A percentile compares a stretch with the other conserved stretches of the same genome.
Evolutionary conservation across 345 rosid species (phyloP).

Genomic region (Populus tremula): DNA sequence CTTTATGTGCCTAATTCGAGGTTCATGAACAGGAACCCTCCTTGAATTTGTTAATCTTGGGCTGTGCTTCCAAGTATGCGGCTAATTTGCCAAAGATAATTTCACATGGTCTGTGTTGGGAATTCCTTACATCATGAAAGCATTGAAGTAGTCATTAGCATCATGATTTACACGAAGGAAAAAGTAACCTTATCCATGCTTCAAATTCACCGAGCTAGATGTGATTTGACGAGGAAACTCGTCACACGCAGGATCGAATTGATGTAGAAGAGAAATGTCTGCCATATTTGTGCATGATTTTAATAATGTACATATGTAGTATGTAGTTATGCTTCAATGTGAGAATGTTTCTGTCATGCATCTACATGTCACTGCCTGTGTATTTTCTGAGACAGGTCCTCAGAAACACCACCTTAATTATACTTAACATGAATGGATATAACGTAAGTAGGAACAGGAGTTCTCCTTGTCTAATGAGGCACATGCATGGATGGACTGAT

Average conservation of each 20-base stretch:
- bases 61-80: slow-evolving; percentile 2
- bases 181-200: neutral
- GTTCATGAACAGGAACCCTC: slow-evolving; percentile 11
- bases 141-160: slow-evolving; percentile 17
- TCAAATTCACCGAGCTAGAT: neutral
- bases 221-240: slow-evolving; percentile 1
- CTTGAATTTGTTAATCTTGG: slow-evolving; percentile 6
- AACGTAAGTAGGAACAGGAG: neutral
- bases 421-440: neutral
- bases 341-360: too few relatives aligned
- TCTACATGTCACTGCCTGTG: neutral
- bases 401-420: neutral
- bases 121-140: slow-evolving; percentile 19
- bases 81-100: neutral
- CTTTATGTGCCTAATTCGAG: neutral
- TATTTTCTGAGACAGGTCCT: neutral
- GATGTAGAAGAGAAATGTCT: slow-evolving; percentile 3
- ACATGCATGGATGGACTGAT: slow-evolving; percentile 19
- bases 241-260: neutral
- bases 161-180: slow-evolving; percentile 12
- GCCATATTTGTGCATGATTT: slow-evolving; percentile 1
- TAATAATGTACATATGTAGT: neutral
- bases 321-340: too few relatives aligned
- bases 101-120: slow-evolving; percentile 29
- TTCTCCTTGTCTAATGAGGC: neutral